These are phyloP conservation scores for Tylopilus cervinicoccineus DNA, from an alignment of 768 basidiomycete species.

Conservation along the genomic window DNA sequence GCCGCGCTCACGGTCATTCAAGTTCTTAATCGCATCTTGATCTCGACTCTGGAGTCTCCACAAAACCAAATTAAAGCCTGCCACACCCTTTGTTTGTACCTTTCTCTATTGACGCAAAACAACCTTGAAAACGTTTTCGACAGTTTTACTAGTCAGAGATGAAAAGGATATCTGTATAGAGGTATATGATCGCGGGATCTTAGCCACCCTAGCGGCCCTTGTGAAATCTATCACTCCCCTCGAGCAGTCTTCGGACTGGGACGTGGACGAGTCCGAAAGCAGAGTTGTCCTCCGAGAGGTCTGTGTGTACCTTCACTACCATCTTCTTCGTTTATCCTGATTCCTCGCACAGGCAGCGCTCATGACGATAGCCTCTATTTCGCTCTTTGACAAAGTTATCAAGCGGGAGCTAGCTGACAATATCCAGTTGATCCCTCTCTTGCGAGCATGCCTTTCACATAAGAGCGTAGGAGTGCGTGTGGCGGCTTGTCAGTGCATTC, in stretches of 20 bases:
- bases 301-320: constrained; percentile 5
- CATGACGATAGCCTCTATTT: constrained; percentile 68
- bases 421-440: constrained; percentile 48
- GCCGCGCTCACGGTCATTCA: constrained; percentile 62
- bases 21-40: constrained; percentile 60
- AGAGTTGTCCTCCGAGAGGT: constrained; percentile 61
- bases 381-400: constrained; percentile 69
- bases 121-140: neutral
- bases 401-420: constrained; percentile 64
- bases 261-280: constrained; percentile 68
- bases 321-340: neutral
- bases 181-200: constrained; percentile 67
- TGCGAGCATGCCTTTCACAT: constrained; percentile 55
- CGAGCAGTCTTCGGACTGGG: constrained; percentile 47
- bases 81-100: constrained; percentile 64
- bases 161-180: constrained; percentile 60
- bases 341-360: constrained; percentile 53
- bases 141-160: constrained; percentile 69
- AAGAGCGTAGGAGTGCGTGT: constrained; percentile 73
- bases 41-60: constrained; percentile 38
- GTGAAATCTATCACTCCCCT: constrained; percentile 52
- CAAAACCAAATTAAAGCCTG: constrained; percentile 61
- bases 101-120: neutral
- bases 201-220: constrained; percentile 50
- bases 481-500: constrained; percentile 81